A percentile compares a stretch with the other conserved stretches of the same genome.
These are phyloP conservation scores for Diaporthe capsici DNA, from an alignment of 2,329 filamentous ascomycete genomes.

Conservation along the genomic window DNA sequence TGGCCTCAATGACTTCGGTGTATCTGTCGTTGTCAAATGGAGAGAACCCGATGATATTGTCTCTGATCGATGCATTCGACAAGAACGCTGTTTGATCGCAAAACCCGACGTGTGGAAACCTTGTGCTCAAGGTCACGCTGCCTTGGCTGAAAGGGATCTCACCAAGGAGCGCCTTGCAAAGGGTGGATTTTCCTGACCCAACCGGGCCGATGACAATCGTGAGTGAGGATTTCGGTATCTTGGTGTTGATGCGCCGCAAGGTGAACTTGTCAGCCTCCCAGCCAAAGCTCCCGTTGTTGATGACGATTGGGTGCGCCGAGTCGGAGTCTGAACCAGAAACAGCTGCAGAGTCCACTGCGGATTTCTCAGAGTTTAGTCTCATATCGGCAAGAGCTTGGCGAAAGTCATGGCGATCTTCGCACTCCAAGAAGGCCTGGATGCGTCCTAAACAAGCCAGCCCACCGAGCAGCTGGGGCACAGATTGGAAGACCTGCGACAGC, in stretches of 20 bases:
- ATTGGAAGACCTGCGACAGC: conserved; percentile 51
- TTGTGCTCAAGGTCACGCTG: conserved; percentile 8
- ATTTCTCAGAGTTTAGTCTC: neutral
- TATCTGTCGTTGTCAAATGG: conserved; percentile 46
- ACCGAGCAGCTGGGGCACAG: conserved; percentile 50
- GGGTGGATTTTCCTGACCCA: conserved; percentile 54
- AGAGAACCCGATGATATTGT: conserved; percentile 39
- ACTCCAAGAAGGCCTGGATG: conserved; percentile 56
- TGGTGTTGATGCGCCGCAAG: neutral
- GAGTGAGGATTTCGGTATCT: conserved; percentile 43
- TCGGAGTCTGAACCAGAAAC: neutral
- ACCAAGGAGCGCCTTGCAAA: conserved; percentile 53
- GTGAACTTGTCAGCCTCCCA: conserved; percentile 10
- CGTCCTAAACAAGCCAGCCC: conserved; percentile 52
- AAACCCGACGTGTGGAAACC: conserved; percentile 46
- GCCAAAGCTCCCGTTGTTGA: neutral
- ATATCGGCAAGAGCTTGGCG: conserved; percentile 5
- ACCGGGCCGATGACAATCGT: conserved; percentile 56
- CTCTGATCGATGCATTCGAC: conserved; percentile 32
- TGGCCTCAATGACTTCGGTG: conserved; percentile 49
- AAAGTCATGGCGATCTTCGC: conserved; percentile 47
- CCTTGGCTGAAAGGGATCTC: conserved; percentile 44
- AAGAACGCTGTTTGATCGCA: conserved; percentile 44
- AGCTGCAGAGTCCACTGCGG: neutral
- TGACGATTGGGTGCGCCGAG: neutral